Base-by-base conservation (phyloP, 306 rosid species). In the Dalbergia cultrata region DNA sequence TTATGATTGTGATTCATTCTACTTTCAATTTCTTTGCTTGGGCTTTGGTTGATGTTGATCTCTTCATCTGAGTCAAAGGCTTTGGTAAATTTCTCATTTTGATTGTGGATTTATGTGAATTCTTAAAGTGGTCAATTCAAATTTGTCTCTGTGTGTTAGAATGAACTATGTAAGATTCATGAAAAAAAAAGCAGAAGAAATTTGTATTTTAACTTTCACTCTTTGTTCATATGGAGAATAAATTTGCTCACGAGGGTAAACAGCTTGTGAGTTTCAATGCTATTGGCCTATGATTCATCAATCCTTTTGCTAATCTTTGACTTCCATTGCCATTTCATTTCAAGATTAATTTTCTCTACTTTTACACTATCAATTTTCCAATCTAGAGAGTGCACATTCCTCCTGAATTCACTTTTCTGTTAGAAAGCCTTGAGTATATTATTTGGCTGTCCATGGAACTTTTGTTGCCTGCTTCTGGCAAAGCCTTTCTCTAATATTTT, bases 161-260 rank as follows among this genome's bases (percentile, higher is more conserved):
- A 17, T 49, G 14, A 47, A 47, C 57, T 52, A 16, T 52, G 26
- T 22, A 22, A 22, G 26, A 22, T 22, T 22, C 26, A 22, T 22
- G 26, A 22, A n/a, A 22, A 22, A 22, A 22, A 22, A 22, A 22
- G 26, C 1, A 22, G 26, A 22, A 22, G 26, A 22, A 22, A 22
- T 22, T 22, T 22, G 57, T 43, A 8, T 68, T 47, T 59, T 8
- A 13, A 43, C 26, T 37, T 76, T 8, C 26, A 13, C 97, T 95
- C 61, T 95, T 93, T 85, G 84, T 70, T 86, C 89, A 86, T 56
- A 88, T 88, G 97, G 96, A 92, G 81, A 89, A 82, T 68, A 81
- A 63, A 59, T 82, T 91, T n/a, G n/a, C n/a, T n/a, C n/a, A n/a
- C n/a, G n/a, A n/a, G n/a, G n/a, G n/a, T n/a, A n/a, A n/a, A n/a